Evolutionary conservation across 2,329 filamentous ascomycete species (phyloP).

Genomic region (Ascochyta lentis): DNA sequence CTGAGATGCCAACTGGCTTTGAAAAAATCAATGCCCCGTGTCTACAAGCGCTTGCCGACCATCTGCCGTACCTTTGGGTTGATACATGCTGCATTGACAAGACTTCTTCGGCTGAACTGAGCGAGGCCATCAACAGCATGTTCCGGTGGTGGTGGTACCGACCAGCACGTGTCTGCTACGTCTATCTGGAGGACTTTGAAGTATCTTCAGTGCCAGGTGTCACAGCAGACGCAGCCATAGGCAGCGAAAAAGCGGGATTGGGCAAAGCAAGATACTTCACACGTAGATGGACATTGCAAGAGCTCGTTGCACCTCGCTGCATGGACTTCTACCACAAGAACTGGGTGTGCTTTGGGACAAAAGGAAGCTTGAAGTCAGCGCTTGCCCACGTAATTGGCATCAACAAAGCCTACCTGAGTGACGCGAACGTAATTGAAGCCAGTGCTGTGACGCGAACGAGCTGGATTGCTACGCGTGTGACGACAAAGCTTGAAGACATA

Average conservation of each 20-base stretch:
- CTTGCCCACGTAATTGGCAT: slow-evolving; percentile 12
- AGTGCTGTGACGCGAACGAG: slow-evolving; percentile 14
- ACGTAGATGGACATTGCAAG: not conserved
- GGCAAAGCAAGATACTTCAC: slow-evolving; percentile 2
- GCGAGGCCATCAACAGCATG: slow-evolving; percentile 8
- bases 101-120: not conserved
- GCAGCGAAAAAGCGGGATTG: too few species aligned
- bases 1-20: not conserved
- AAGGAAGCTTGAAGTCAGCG: not conserved
- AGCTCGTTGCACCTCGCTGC: not conserved
- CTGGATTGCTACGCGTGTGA: slow-evolving; percentile 18
- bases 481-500: slow-evolving; percentile 13
- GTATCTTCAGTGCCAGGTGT: not conserved
- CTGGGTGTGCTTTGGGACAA: slow-evolving; percentile 8
- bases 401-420: not conserved
- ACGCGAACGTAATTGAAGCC: not conserved
- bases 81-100: slow-evolving; percentile 2
- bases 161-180: slow-evolving; percentile 10
- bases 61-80: slow-evolving; percentile 19
- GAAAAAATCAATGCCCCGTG: slow-evolving; percentile 15
- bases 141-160: slow-evolving; percentile 7
- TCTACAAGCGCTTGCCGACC: slow-evolving; percentile 15
- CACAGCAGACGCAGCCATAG: not conserved
- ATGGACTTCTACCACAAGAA: slow-evolving; percentile 14
- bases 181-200: slow-evolving; percentile 3